These are phyloP conservation scores for Trypanosoma rangeli DNA, from an alignment of 208 protist genomes.

Conservation along the genomic window DNA sequence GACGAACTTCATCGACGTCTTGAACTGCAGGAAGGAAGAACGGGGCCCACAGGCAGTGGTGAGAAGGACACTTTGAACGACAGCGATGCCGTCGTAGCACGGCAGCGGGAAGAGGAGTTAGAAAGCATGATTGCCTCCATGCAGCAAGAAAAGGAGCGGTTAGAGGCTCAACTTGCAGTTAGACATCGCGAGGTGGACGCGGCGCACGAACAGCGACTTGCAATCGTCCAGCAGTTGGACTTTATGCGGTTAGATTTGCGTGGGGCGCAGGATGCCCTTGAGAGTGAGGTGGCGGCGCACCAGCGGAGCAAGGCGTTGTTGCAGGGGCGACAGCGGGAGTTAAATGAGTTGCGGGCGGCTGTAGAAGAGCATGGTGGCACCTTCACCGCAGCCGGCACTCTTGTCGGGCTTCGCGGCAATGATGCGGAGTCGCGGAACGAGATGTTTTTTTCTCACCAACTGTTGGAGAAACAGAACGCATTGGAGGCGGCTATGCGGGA, in stretches of 20 bases:
- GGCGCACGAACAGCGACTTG: conserved; percentile 1
- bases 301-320: conserved; percentile 35
- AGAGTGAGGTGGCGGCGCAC: conserved; percentile 53
- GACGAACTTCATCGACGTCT: conserved; percentile 16
- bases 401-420: conserved; percentile 21
- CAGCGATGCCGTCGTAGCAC: not conserved
- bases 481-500: conserved; percentile 48
- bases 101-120: conserved; percentile 29
- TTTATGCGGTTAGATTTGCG: conserved; percentile 30
- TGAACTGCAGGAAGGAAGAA: conserved; percentile 7
- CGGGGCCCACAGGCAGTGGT: not conserved
- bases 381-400: conserved; percentile 14
- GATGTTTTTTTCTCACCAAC: conserved; percentile 25
- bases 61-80: not conserved
- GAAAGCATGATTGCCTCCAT: not conserved
- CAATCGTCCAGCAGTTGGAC: conserved; percentile 11
- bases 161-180: conserved; percentile 13
- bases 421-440: conserved; percentile 32
- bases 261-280: conserved; percentile 42
- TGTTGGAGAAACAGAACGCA: conserved; percentile 47
- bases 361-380: conserved; percentile 25
- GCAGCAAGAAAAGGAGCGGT: conserved; percentile 2
- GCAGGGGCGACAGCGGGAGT: conserved; percentile 25
- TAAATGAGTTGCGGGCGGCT: conserved; percentile 16
- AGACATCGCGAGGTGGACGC: conserved; percentile 6